These are phyloP conservation scores for Microstegium vimineum DNA, from an alignment of 176 grass and related monocot species.

Conservation along the genomic window DNA sequence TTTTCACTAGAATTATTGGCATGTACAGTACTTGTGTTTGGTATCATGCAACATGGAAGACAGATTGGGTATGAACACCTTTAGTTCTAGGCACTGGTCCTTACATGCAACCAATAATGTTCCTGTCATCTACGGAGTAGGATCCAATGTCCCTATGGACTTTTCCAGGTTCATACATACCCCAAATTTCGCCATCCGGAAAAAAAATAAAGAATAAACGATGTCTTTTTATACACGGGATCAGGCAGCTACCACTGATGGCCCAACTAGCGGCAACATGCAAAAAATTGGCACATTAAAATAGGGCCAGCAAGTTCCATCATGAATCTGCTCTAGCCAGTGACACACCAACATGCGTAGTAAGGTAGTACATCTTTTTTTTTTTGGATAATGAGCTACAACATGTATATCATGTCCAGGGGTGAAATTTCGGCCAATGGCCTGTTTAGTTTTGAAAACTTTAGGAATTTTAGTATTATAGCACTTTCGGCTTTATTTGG, in stretches of 20 bases:
- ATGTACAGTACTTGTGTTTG: not conserved
- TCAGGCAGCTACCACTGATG: conserved; percentile 2
- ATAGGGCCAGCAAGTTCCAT: conserved; percentile 15
- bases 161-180: not conserved
- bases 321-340: not conserved
- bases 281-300: not conserved
- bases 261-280: conserved; percentile 9
- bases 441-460: no score
- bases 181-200: not conserved
- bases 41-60: not conserved
- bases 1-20: not conserved
- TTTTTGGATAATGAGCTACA: not conserved
- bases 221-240: not conserved
- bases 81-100: conserved; percentile 36
- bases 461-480: no score
- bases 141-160: conserved; percentile 33
- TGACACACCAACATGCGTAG: not conserved
- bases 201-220: not conserved
- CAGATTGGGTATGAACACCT: not conserved
- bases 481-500: no score
- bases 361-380: not conserved
- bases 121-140: conserved; percentile 29
- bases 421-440: no score
- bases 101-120: conserved; percentile 26
- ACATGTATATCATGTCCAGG: not conserved